Base-by-base conservation (phyloP, 2,329 filamentous ascomycete genomes). In the Parascedosporium putredinis region DNA sequence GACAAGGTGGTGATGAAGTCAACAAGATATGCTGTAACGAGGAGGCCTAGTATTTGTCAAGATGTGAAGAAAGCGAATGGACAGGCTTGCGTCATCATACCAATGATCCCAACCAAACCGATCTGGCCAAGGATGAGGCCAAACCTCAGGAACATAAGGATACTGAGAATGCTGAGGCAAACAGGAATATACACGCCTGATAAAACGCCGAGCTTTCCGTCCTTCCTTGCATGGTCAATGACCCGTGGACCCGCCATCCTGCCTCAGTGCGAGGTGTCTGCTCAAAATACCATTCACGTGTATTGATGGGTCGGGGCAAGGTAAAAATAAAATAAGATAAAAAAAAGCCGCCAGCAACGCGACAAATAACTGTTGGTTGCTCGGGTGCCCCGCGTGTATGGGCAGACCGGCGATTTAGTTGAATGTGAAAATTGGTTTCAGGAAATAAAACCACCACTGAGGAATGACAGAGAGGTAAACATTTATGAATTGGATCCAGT, bases 71-170 rank as follows among this genome's bases (percentile, higher is more conserved):
- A 24, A 20, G 34, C 14, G 10, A 25, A 22, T n/a, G 22, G 20
- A 42, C 16, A 6, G 31, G 6, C 27, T 6, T 12, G 16, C 2
- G 33, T 16, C 7, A 20, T 49, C 72, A 64, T 69, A 86, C 86
- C 84, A 61, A 94, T 70, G 64, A 89, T 93, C 46, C 87, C 88
- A 40, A 91, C 55, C 42, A 94, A 71, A 20, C 88, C 88, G 54
- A 84, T 77, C 61, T 91, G 84, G 7, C 88, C 88, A 20, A 94
- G 72, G 51, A 95, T 86, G 58, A 88, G 82, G 20, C 88, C 88
- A 63, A 95, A 95, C 20, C 88, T 80, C 58, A 95, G 72, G 67
- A 95, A 95, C 87, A 95, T 94, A 54, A 95, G 76, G 65, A 95
- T 94, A 58, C 86, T 91, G 56, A 94, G 69, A 38, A 95, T 88